Percentiles rank a stretch among this genome's conserved stretches.
phyloP scores from a whole-genome alignment of 208 protist genomes.

The Trypanosoma vivax region DNA sequence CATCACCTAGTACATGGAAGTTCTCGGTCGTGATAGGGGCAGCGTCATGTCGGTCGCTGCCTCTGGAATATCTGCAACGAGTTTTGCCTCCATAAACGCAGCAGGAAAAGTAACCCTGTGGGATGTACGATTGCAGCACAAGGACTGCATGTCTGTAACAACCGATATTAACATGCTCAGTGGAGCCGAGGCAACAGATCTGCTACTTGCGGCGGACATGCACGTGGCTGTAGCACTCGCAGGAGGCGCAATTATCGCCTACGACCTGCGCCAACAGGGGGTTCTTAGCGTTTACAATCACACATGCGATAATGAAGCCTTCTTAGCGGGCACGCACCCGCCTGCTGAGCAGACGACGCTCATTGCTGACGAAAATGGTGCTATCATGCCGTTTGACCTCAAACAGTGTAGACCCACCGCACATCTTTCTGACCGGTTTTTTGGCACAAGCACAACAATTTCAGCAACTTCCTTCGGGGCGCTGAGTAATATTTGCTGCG shows the following conservation, averaged over 20 bases:
- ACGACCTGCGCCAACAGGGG: constrained; percentile 35
- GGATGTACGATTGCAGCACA: constrained; percentile 45
- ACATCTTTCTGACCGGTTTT: constrained; percentile 29
- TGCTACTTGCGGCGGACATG: constrained; percentile 32
- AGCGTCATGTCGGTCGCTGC: constrained; percentile 46
- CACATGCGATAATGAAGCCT: constrained; percentile 29
- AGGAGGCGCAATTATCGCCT: constrained; percentile 26
- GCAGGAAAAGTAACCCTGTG: constrained; percentile 36
- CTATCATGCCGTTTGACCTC: constrained; percentile 37
- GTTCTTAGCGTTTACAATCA: constrained; percentile 27
- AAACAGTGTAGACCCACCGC: constrained; percentile 5
- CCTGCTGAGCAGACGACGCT: constrained; percentile 17
- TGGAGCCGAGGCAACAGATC: constrained; percentile 31
- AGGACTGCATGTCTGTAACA: constrained; percentile 28
- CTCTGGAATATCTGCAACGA: constrained; percentile 12
- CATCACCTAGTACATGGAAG: no score
- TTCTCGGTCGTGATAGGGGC: constrained; percentile 23
- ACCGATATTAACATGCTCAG: constrained; percentile 6
- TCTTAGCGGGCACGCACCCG: constrained; percentile 21
- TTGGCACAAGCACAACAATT: constrained; percentile 22
- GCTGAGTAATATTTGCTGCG: constrained; percentile 43
- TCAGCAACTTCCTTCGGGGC: constrained; percentile 26
- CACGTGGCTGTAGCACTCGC: constrained; percentile 44
- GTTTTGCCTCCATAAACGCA: constrained; percentile 47
- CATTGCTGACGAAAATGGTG: constrained; percentile 59